phyloP scores from a whole-genome alignment of 192 early-diverging fungal species.

The Oehlia diaphana region DNA sequence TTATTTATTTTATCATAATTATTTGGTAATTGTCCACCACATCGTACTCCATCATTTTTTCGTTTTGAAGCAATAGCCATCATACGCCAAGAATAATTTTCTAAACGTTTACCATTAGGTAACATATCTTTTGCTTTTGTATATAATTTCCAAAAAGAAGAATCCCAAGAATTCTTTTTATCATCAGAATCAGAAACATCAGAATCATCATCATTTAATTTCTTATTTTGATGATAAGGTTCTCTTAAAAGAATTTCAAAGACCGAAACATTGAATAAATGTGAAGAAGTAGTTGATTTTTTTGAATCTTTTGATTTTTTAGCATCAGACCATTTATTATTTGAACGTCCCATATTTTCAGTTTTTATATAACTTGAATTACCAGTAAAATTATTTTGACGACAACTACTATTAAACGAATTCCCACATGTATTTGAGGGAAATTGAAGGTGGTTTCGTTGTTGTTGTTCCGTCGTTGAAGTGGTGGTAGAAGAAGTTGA shows the following conservation, averaged over 20 bases:
- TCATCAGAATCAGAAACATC: constrained; percentile 25
- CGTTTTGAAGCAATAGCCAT: constrained; percentile 63
- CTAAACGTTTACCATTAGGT: constrained; percentile 73
- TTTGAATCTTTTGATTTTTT: not conserved
- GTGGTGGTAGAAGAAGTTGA: not conserved
- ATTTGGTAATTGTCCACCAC: not conserved
- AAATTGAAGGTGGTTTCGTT: not conserved
- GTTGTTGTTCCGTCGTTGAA: not conserved
- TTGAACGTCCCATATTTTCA: not conserved
- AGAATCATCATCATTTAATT: not conserved
- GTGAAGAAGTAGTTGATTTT: not conserved
- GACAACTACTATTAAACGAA: not conserved
- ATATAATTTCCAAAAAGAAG: constrained; percentile 73
- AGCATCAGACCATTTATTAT: no score
- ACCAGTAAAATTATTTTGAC: not conserved
- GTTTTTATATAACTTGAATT: not conserved
- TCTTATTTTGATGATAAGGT: not conserved
- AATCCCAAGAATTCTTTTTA: constrained; percentile 53
- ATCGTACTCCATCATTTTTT: constrained; percentile 39
- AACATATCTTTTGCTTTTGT: constrained; percentile 79
- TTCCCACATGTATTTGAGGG: no score
- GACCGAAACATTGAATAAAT: not conserved
- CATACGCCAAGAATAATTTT: constrained; percentile 84
- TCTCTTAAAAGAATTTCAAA: not conserved
- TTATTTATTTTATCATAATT: not conserved